Base-by-base conservation (phyloP, 345 rosid species). In the Brassica incana region DNA sequence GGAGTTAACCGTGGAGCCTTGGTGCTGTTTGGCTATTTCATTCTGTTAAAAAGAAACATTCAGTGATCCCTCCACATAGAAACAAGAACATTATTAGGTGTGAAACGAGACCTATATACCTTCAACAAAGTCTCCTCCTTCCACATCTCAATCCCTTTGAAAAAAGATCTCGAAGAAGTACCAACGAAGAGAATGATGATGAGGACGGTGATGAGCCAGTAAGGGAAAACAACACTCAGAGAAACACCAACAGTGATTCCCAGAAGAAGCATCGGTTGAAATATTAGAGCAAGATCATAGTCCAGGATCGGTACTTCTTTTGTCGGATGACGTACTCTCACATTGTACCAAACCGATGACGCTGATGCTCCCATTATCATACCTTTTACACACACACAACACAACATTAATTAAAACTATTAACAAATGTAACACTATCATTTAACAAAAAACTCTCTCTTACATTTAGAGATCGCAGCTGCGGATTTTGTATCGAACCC, bases 341-440 rank as follows among this genome's bases (percentile, higher is more conserved):
- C 64, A 78, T 94, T 94, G 85, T 92, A 94, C 97, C 97, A 94
- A 63, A 94, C 97, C 35, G 98, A 94, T 66, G 98, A 87, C 8
- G 91, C 85, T 1, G 98, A 92, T 71, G 98, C 98, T 70, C 91
- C 98, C 98, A 94, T 94, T 63, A 94, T 94, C 98, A 94, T 94
- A 83, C 98, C 98, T 94, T 60, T 75, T 83, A n/a, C 18, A 15
- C 88, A 8, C 66, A 62, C 58, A 43, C 48, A 40, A 20, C 23
- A 20, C 32, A 61, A 61, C 56, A 36, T 2, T 2, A 59, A 54
- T 4, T 29, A 29, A 62, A 10, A 52, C 35, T 15, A 65, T 8
- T 36, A n/a, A 9, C 11, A 7, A 8, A 29, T 16, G 8, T 16
- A 38, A 38, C 38, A 35, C 1, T 5, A 76, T 2, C 38, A 60